Percentiles rank a stretch among this genome's conserved stretches.
phyloP scores from a whole-genome alignment of 192 early-diverging fungal genomes.

The Podila epigama region DNA sequence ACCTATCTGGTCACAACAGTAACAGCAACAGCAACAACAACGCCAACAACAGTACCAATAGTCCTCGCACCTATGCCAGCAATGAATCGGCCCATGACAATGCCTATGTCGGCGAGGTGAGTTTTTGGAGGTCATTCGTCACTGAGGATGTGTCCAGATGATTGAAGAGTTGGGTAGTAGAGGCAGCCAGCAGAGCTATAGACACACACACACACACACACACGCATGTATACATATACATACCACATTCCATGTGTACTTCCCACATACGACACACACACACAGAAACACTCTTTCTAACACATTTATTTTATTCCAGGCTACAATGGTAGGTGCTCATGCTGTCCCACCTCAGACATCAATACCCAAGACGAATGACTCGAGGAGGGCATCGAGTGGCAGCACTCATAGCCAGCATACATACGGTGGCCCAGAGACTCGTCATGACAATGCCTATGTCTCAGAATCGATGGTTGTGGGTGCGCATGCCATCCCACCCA shows the following conservation, averaged over 20 bases:
- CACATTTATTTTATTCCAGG: not conserved
- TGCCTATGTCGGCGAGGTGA: not conserved
- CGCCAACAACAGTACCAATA: no score
- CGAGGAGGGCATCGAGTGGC: not conserved
- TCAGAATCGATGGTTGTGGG: constrained; percentile 7
- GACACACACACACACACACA: no score
- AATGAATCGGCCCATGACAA: not conserved
- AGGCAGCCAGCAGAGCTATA: no score
- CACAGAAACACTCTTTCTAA: no score
- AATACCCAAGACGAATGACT: not conserved
- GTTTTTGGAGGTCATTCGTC: not conserved
- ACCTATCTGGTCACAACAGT: no score
- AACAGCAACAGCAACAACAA: no score
- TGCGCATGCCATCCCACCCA: constrained; percentile 24
- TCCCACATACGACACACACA: no score
- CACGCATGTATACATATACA: not conserved
- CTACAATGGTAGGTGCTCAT: not conserved
- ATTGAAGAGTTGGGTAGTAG: no score
- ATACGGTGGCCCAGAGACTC: constrained; percentile 5
- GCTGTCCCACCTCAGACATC: not conserved
- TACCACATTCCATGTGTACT: not conserved
- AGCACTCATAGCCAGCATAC: not conserved
- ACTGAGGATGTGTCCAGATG: no score
- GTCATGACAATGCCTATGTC: constrained; percentile 21
- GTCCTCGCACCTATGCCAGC: no score